Evolutionary conservation across 495 filamentous ascomycete species (phyloP).

Genomic region (Thermothielavioides terrestris): DNA sequence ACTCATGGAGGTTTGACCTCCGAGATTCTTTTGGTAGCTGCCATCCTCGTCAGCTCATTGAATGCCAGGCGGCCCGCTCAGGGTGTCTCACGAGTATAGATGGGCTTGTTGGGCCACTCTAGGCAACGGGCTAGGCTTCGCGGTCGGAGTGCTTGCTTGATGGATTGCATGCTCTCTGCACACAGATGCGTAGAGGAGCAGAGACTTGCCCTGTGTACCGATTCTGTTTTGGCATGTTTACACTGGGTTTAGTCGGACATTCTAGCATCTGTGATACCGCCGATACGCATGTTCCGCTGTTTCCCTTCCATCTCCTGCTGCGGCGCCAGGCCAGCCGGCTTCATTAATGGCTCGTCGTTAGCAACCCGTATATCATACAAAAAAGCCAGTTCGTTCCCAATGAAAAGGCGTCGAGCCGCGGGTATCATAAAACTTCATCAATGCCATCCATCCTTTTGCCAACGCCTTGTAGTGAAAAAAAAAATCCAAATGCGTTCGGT

Average conservation of each 20-base stretch:
- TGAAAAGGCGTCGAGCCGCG: background rate
- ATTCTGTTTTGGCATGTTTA: background rate
- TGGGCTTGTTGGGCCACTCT: background rate
- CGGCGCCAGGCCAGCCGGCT: background rate
- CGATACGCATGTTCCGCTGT: background rate
- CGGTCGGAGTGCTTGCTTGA: background rate
- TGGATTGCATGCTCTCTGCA: background rate
- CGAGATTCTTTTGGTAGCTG: background rate
- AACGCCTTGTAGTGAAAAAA: background rate
- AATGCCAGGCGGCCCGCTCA: too few relatives aligned
- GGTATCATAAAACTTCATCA: constrained; percentile 6
- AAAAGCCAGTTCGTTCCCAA: background rate
- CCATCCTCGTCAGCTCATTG: too few relatives aligned
- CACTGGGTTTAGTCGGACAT: background rate
- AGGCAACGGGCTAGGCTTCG: background rate
- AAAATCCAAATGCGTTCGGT: background rate
- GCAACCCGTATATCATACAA: background rate
- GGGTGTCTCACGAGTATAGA: too few relatives aligned
- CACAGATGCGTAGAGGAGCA: background rate
- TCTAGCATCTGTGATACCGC: background rate
- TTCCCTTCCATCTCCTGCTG: background rate
- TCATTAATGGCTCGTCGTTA: background rate
- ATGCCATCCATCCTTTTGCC: background rate
- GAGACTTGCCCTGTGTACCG: background rate
- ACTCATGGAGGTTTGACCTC: background rate